phyloP scores from a whole-genome alignment of 768 basidiomycete genomes.

The Ephemerocybe angulata region DNA sequence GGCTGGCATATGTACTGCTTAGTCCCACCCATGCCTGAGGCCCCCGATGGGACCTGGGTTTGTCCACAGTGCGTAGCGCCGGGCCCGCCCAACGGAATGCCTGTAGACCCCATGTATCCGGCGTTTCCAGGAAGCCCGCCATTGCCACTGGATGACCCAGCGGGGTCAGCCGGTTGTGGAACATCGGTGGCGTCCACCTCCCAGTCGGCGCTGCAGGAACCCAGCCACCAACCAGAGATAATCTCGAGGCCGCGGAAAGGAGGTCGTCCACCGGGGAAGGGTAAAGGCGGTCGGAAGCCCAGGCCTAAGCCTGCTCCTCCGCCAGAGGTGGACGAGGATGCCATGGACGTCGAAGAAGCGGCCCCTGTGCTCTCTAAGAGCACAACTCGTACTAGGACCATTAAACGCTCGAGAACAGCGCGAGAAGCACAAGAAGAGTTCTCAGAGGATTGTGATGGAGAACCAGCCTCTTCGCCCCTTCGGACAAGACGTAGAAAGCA shows the following conservation, averaged over 20 bases:
- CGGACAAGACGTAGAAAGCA: slow-evolving; percentile 42
- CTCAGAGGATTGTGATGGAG: slow-evolving; percentile 56
- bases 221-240: background rate
- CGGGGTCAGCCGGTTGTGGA: slow-evolving; percentile 16
- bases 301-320: background rate
- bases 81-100: slow-evolving; percentile 6
- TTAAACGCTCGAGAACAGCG: slow-evolving; percentile 25
- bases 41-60: slow-evolving; percentile 76
- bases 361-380: background rate
- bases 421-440: slow-evolving; percentile 27
- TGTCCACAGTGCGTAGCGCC: slow-evolving; percentile 56
- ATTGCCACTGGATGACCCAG: slow-evolving; percentile 12
- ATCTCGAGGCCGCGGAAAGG: background rate
- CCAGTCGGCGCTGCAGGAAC: slow-evolving; percentile 18
- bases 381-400: background rate
- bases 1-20: slow-evolving; percentile 88
- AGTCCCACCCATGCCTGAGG: slow-evolving; percentile 60
- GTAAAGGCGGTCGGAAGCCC: background rate
- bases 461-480: slow-evolving; percentile 22
- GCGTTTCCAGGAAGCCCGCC: slow-evolving; percentile 10
- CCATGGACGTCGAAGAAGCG: slow-evolving; percentile 30
- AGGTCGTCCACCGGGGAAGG: slow-evolving; percentile 2
- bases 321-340: slow-evolving; percentile 22
- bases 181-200: slow-evolving; percentile 29
- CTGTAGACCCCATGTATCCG: slow-evolving; percentile 6